Base-by-base conservation (phyloP, 345 rosid species). In the Lagerstroemia speciosa region DNA sequence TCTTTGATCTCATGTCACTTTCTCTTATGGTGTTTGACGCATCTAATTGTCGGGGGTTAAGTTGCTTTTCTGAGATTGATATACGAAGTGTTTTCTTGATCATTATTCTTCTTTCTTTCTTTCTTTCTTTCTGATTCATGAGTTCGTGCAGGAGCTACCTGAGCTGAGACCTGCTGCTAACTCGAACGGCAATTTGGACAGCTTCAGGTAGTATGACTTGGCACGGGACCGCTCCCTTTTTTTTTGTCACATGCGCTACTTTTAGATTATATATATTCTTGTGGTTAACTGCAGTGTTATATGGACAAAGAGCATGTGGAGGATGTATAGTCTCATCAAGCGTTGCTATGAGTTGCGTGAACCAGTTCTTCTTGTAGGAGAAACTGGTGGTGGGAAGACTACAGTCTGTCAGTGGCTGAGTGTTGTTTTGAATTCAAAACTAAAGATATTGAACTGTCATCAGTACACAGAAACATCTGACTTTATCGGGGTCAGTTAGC, bases 321-420 rank as follows among this genome's bases (percentile, higher is more conserved):
- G 98, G 77, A 77, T 93, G 81, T 86, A 69, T 79, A 89, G 82
- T 74, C 97, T 93, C 65, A 85, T 93, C 29, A 79, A 71, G 71
- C 89, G 87, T 67, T 93, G 93, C 72, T 88, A 85, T 76, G 81
- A 87, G 83, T 75, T 91, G 69, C 89, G 79, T 62, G 98, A 93
- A 76, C 98, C 98, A 36, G 91, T 93, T 67, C 98, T 93, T 48
- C 98, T 93, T 77, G 98, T 91, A 78, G 98, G 98, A 65, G 97
- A 93, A 76, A 91, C 98, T 72, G 97, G 98, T 62, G 96, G 98
- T 71, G 98, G 98, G 57, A 93, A 91, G 86, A 93, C 98, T 40
- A 91, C 96, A 34, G 92, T 86, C 68, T 89, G 98, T 79, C 96
- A 93, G 80, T 74, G 87, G 72, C 80, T 93, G 74, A 82, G 92